Conservation (phyloP, 2,329 filamentous ascomycete genomes). For the Leptosphaerulina australis region DNA sequence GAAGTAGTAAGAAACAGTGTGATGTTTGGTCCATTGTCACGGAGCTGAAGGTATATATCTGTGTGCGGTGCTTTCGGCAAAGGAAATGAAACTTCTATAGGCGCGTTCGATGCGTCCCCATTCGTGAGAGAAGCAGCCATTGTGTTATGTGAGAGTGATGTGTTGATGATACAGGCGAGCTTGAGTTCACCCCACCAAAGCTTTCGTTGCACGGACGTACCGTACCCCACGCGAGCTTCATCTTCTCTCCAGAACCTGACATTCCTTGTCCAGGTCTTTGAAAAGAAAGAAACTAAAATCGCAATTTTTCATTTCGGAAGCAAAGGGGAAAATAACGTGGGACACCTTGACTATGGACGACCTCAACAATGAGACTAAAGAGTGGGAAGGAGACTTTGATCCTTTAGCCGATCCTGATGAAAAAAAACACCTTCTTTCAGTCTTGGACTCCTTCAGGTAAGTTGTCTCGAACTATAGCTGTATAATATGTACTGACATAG, state of each 20-base stretch:
- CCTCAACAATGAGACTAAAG: constrained; percentile 32
- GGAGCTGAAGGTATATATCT: constrained; percentile 65
- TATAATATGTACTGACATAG: background rate
- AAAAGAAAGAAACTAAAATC: too few species aligned
- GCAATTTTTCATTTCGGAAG: background rate
- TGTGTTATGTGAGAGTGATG: constrained; percentile 6
- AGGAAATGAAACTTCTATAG: constrained; percentile 62
- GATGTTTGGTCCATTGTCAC: constrained; percentile 57
- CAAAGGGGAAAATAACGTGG: background rate
- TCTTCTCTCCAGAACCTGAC: background rate
- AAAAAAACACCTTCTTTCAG: constrained; percentile 75
- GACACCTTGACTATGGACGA: background rate
- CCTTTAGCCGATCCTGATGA: constrained; percentile 79
- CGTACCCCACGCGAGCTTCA: constrained; percentile 13
- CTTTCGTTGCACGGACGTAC: constrained; percentile 11
- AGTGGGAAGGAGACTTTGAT: constrained; percentile 68
- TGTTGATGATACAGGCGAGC: constrained; percentile 4
- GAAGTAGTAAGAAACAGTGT: constrained; percentile 63
- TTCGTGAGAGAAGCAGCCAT: constrained; percentile 30
- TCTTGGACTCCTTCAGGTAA: constrained; percentile 89
- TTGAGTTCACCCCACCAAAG: constrained; percentile 13
- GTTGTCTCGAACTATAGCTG: constrained; percentile 32
- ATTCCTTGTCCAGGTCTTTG: background rate
- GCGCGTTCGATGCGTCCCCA: constrained; percentile 39
- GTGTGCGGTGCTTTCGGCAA: constrained; percentile 62